Evolutionary conservation across 768 basidiomycete genomes (phyloP).

Genomic region (Amanita muscaria): DNA sequence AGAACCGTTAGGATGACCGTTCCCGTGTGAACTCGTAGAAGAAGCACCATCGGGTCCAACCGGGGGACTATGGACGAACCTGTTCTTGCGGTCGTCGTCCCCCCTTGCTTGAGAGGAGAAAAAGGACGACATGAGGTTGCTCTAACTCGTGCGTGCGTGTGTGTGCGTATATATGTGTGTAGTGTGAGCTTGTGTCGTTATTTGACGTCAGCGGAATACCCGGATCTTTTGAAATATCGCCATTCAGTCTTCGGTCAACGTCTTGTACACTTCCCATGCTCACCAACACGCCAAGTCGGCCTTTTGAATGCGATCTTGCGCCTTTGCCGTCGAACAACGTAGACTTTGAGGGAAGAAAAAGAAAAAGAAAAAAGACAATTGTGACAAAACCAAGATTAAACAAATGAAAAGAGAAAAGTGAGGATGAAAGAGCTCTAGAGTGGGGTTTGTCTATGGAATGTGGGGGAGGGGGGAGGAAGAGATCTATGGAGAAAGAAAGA

Average conservation of each 20-base stretch:
- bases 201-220: not conserved
- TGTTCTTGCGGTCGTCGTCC: conserved; percentile 2
- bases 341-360: not conserved
- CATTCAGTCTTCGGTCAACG: too few relatives aligned
- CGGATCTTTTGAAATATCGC: not conserved
- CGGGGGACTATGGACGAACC: not conserved
- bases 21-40: too few relatives aligned
- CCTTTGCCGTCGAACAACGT: not conserved
- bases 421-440: not conserved
- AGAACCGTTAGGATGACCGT: not conserved
- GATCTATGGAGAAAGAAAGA: too few relatives aligned
- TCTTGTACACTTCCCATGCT: too few relatives aligned
- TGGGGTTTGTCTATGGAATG: not conserved
- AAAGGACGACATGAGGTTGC: not conserved
- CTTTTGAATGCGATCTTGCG: not conserved
- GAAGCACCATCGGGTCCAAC: not conserved
- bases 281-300: too few relatives aligned
- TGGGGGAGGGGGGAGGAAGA: too few relatives aligned
- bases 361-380: not conserved
- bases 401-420: not conserved
- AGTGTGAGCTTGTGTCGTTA: too few relatives aligned
- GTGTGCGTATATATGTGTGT: too few relatives aligned
- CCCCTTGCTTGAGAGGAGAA: not conserved
- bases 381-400: too few relatives aligned
- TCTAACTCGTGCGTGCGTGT: too few relatives aligned